Base-by-base conservation (phyloP, 805 yeast species). In the Saturnispora zaruensis region DNA sequence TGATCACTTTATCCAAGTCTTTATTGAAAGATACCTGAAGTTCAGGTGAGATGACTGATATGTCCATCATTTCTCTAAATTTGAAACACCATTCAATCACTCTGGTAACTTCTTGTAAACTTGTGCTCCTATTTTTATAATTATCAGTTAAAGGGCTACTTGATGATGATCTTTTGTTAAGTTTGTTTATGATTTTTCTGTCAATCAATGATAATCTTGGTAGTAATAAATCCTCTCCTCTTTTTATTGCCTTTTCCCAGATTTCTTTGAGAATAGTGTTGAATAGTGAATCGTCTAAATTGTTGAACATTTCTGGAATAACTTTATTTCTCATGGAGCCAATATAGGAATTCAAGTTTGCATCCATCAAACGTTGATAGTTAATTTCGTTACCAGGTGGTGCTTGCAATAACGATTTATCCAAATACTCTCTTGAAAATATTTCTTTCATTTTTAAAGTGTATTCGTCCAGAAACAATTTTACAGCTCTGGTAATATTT, bases 391-490 rank as follows among this genome's bases (percentile, higher is more conserved):
- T 56, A 8, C 45, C 53, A 2, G 58, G 57, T 2, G 62, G 62
- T 11, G 52, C 55, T 6, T 46, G 41, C 14, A 49, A 51, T 34
- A 65, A 38, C 45, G 67, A 63, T 8, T 55, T 53, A 11, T 54
- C 57, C 36, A 65, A 44, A 45, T 62, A 54, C 0, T 50, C 40
- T 24, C 55, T 46, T 71, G 68, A 24, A 74, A 78, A 55, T 67
- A 76, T 56, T 4, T 58, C 59, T 40, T 74, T 73, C 46, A 90
- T 80, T 54, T 78, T 81, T 2, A 78, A 68, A 0, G 87, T 71
- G 56, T 89, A 86, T 55, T 85, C 84, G 46, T 78, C 84, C 7
- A 87, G 93, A 54, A 91, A 77, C 51, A 79, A 62, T 50, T 81
- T 78, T 46, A 85, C 74, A 51, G 84, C 77, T 50, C 86, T 76